Base-by-base conservation (phyloP, 192 early-diverging fungal genomes). In the Linnemannia hyalina region DNA sequence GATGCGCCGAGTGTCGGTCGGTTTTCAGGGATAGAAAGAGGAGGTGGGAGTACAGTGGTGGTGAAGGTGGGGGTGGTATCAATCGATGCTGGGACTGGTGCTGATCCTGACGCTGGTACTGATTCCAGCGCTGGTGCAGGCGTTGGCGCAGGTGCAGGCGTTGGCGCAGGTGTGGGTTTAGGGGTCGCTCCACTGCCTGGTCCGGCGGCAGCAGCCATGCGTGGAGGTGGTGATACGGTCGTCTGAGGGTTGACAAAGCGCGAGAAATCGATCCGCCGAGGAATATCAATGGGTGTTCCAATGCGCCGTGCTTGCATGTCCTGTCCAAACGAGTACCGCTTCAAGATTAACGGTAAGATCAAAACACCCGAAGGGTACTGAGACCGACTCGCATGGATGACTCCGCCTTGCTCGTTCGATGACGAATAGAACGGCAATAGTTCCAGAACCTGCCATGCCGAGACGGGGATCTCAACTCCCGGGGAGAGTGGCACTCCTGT, bases 381-480 rank as follows among this genome's bases (percentile, higher is more conserved):
- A 1, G 89, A 89, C 18, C 88, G 85, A 35, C 73, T 70, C 23
- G 90, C 88, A 2, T 85, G 74, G 13, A 89, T 89, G 6, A 75
- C 72, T 32, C 89, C 89, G 40, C 93, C 93, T 77, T 90, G 89
- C 77, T 95, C 94, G 88, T 92, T 95, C 55, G 90, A 89, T 22
- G 92, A 92, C 22, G 91, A 92, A 76, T 95, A 95, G 80, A 95
- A 95, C 1, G 94, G 94, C 11, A 94, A 80, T 36, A 95, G 81
- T 52, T 94, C 91, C 44, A 95, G 74, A 15, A 94, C 90, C 75
- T 94, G 93, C 94, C 94, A 95, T 16, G 94, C 94, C 49, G 92
- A 91, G 6, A 93, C 94, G 23, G 87, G 89, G 11, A 94, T 90
- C 47, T 90, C 88, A 16, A 88, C 80, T 7, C 80, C 81, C 20